Evolutionary conservation across 768 basidiomycete genomes (phyloP), one percentile per base, ranked within the genome.

Genomic region (Hebeloma cylindrosporum): DNA sequence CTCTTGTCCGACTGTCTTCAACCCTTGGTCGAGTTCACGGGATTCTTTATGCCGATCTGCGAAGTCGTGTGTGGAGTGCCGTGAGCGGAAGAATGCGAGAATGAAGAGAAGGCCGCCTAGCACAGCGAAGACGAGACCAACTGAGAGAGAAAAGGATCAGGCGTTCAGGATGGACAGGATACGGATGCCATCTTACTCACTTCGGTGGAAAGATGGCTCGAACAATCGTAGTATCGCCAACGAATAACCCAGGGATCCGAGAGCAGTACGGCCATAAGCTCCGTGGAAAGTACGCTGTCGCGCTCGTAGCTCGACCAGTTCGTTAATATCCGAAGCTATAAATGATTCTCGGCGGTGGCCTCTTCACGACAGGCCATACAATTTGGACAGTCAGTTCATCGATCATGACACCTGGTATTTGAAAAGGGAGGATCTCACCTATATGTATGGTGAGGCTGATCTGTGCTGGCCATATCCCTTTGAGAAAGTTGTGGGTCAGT

Each of bases 241-340:
- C 1, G 85, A 75, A 57, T 86, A 89, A 0, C 87, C 84, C 2
- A 93, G 71, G 45, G 80, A 79, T 10, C 80, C 80, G 7, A 93
- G 70, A 0, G 88, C 88, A 0, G 82, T 85, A 20, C 89, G 80
- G 28, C 74, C 75, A 63, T 92, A 92, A 10, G 89, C 87, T 11
- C 88, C 89, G 40, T 91, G 78, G 58, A 90, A 91, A 0, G 90
- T 93, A 30, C 90, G 74, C 52, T 88, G 82, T 21, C 88, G 74
- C 1, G 90, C 90, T 10, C 90, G 76, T 13, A 93, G 64, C 59
- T 93, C 89, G 17, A 80, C 80, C 40, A 84, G 75, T 58, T 84
- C 81, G 40, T 70, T 72, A 23, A 81, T 47, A 52, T 84, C 82
- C 13, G 68, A 54, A 1, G 80, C 66, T 6, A 69, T 56, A 52